Conservation (phyloP, 441 rosid species). For the Mallotus japonicus region DNA sequence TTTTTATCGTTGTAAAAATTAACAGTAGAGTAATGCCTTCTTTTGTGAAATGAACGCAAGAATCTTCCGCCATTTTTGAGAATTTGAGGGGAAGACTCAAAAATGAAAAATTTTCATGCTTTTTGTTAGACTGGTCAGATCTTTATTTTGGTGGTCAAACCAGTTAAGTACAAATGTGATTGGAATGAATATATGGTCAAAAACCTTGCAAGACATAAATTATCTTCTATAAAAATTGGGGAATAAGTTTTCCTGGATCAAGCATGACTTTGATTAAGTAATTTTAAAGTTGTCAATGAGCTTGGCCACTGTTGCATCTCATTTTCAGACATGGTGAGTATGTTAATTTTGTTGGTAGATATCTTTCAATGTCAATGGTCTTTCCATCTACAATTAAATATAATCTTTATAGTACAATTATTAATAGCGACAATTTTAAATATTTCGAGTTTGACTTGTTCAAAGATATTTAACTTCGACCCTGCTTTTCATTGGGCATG, state of each 20-base stretch:
- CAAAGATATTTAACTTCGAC: background rate
- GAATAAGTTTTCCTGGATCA: background rate
- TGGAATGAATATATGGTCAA: background rate
- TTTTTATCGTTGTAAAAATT: background rate
- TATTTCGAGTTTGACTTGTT: background rate
- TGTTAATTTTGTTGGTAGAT: background rate
- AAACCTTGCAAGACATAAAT: no score
- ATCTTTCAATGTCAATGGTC: background rate
- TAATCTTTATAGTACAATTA: background rate
- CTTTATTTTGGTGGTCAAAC: background rate
- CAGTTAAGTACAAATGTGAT: background rate
- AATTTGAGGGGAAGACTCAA: background rate
- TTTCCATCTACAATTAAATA: background rate
- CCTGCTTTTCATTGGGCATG: constrained; percentile 14
- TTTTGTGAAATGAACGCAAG: background rate
- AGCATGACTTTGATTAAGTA: background rate
- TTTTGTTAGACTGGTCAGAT: background rate
- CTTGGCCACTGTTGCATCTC: background rate
- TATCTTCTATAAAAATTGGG: background rate
- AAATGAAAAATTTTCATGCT: background rate
- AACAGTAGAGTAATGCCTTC: background rate
- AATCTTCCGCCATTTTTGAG: background rate
- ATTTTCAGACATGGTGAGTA: background rate
- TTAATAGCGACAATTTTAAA: background rate
- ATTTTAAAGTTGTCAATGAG: constrained; percentile 3